Base-by-base conservation (phyloP, 371 early-diverging fungal genomes). In the Umbelopsis sp. region DNA sequence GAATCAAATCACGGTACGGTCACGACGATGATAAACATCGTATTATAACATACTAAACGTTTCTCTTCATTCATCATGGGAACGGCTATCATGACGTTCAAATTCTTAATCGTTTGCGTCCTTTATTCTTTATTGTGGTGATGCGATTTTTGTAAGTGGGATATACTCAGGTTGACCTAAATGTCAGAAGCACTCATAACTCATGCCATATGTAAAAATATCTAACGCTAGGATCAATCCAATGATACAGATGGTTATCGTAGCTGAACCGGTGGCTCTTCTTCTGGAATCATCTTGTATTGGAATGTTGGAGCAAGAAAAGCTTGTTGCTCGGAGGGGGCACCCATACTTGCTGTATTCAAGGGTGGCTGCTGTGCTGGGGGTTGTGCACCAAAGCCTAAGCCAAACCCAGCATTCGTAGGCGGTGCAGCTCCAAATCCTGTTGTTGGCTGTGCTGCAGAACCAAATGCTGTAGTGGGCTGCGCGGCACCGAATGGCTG, bases 211-310 rank as follows among this genome's bases (percentile, higher is more conserved):
- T 51, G 22, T 51, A 29, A 22, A 22, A 50, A 24, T 22, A 25
- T 12, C 24, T 25, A 51, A 12, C 9, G 52, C 29, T 12, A 50
- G 12, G 22, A 9, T 25, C 25, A 51, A 29, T 24, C 25, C 52
- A 22, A 7, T 51, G 2, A 63, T 50, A 32, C 24, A 66, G 70
- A 22, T 51, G 14, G 44, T 69, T 73, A 82, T 37, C 78, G 75
- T 52, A 83, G 53, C 38, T 81, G 76, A 44, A 73, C 45, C 5
- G 86, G 86, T 8, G 86, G 86, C 20, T 84, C 86, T 9, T 77
- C 66, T 50, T 86, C 86, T 4, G 86, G 86, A 50, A 86, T 75
- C 29, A 72, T 63, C 46, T 74, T 69, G 50, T 80, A 75, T 35
- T 68, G 72, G 67, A 86, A 86, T 1, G 63, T 38, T 7, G 75